Evolutionary conservation across 1,284 basidiomycete species (phyloP).

Genomic region (Ceratobasidium sp.): DNA sequence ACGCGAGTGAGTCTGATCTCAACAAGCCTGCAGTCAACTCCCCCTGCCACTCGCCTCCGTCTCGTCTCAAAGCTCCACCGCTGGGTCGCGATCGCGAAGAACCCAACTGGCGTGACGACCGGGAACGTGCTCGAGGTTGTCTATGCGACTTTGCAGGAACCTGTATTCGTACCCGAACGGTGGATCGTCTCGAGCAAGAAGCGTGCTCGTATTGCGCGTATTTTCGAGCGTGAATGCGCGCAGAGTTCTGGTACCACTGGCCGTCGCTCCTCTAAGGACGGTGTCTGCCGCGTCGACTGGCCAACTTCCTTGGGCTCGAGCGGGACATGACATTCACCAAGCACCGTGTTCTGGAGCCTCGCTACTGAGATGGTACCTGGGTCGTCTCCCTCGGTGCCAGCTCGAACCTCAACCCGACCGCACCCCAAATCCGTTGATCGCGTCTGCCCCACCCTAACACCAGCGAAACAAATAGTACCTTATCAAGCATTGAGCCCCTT

Average conservation of each 20-base stretch:
- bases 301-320: constrained; percentile 43
- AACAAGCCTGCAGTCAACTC: constrained; percentile 38
- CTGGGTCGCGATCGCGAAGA: constrained; percentile 44
- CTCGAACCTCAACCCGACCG: constrained; percentile 32
- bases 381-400: constrained; percentile 39
- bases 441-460: no score
- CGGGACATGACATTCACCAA: constrained; percentile 46
- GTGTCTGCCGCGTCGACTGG: constrained; percentile 48
- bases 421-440: constrained; percentile 31
- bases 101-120: constrained; percentile 44
- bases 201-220: constrained; percentile 41
- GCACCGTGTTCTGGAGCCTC: constrained; percentile 39
- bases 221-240: constrained; percentile 44
- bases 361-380: constrained; percentile 46
- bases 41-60: constrained; percentile 38
- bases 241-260: constrained; percentile 32
- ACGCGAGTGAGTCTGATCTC: constrained; percentile 40
- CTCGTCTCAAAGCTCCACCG: constrained; percentile 46
- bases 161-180: constrained; percentile 48
- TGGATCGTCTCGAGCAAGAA: constrained; percentile 47
- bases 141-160: constrained; percentile 44
- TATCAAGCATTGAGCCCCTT: not conserved
- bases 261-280: constrained; percentile 42
- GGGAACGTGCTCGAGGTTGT: constrained; percentile 46
- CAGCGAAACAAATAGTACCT: no score